Conservation (phyloP, 2,329 filamentous ascomycete species). For the Sclerotinia nivalis region DNA sequence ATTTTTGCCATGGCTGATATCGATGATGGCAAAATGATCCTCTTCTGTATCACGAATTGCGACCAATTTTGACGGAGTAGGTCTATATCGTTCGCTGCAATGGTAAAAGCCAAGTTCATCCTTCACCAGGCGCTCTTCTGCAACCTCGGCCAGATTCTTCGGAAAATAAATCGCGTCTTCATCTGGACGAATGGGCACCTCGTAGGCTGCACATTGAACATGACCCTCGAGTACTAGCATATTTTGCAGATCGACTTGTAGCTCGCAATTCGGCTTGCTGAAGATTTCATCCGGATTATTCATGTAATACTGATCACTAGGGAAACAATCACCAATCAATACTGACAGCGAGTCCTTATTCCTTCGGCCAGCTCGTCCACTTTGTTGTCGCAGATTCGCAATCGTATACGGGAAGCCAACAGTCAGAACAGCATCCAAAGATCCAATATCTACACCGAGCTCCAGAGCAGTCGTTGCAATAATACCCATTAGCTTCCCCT, state of each 20-base stretch:
- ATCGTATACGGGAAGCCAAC: slow-evolving; percentile 96
- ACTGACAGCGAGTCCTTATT: slow-evolving; percentile 94
- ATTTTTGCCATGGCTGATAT: slow-evolving; percentile 81
- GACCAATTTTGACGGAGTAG: slow-evolving; percentile 78
- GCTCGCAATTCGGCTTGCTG: slow-evolving; percentile 82
- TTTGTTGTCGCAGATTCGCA: slow-evolving; percentile 91
- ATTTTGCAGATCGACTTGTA: slow-evolving; percentile 91
- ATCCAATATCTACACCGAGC: slow-evolving; percentile 92
- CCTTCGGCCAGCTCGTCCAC: slow-evolving; percentile 83
- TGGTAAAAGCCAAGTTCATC: slow-evolving; percentile 85
- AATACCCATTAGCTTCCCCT: slow-evolving; percentile 88
- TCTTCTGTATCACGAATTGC: slow-evolving; percentile 87
- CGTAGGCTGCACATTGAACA: slow-evolving; percentile 90
- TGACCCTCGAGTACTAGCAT: slow-evolving; percentile 91
- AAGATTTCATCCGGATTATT: slow-evolving; percentile 92
- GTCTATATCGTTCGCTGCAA: slow-evolving; percentile 84
- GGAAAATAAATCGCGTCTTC: slow-evolving; percentile 81
- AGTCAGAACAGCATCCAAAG: slow-evolving; percentile 88
- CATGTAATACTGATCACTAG: slow-evolving; percentile 97
- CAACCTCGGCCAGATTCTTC: slow-evolving; percentile 67
- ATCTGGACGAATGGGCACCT: slow-evolving; percentile 84
- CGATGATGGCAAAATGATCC: slow-evolving; percentile 90
- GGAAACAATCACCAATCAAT: slow-evolving; percentile 83
- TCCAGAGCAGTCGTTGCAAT: slow-evolving; percentile 92
- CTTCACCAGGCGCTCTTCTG: slow-evolving; percentile 68